These are phyloP conservation scores for Potentilla sterilis DNA, from an alignment of 306 rosid genomes.

Conservation along the genomic window DNA sequence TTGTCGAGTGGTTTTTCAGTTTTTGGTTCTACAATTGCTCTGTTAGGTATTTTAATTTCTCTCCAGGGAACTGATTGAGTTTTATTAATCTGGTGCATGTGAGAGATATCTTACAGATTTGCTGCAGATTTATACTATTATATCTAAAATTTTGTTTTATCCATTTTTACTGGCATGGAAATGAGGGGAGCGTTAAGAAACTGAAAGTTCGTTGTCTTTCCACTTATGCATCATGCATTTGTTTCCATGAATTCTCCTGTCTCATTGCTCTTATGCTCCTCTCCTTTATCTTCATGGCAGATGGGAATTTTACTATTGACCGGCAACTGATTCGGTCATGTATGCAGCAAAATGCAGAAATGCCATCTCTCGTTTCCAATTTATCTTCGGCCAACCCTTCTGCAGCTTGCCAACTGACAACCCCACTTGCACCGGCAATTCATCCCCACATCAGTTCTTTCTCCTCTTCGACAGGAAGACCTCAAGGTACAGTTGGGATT, in stretches of 20 bases:
- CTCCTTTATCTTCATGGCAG: slow-evolving; percentile 31
- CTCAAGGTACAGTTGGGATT: slow-evolving; percentile 39
- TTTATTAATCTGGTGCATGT: background rate
- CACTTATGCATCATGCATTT: background rate
- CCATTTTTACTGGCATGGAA: background rate
- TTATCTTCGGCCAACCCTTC: slow-evolving; percentile 27
- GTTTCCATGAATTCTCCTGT: background rate
- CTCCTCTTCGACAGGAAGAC: slow-evolving; percentile 32
- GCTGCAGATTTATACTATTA: background rate
- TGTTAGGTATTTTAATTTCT: background rate
- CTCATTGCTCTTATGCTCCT: slow-evolving; percentile 4
- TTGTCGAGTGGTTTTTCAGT: background rate
- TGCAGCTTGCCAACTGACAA: slow-evolving; percentile 31
- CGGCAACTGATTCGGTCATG: slow-evolving; percentile 34
- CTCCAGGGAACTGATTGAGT: background rate
- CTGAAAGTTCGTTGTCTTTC: background rate
- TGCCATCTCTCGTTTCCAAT: slow-evolving; percentile 27
- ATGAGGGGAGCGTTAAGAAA: background rate
- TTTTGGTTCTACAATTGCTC: background rate
- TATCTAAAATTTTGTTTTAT: background rate
- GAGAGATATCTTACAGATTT: background rate
- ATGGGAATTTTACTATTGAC: slow-evolving; percentile 28
- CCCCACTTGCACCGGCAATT: slow-evolving; percentile 22
- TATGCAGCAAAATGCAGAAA: slow-evolving; percentile 33
- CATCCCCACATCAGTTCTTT: slow-evolving; percentile 36